A percentile compares a stretch with the other conserved stretches of the same genome.
Conservation (phyloP, 2,329 filamentous ascomycete species). For the Neofusicoccum parvum region DNA sequence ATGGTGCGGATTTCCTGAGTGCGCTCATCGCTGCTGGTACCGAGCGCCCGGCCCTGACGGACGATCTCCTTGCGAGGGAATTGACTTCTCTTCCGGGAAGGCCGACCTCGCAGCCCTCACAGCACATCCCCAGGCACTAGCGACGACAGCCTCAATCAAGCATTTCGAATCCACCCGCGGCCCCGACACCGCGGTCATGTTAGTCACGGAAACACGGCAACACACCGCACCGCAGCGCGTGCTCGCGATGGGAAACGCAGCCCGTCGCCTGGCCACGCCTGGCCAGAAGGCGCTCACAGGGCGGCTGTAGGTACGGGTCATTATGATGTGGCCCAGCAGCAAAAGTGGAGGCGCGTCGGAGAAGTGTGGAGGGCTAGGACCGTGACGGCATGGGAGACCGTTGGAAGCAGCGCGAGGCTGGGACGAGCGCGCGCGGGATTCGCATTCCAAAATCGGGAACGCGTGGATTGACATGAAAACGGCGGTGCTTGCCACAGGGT, state of each 20-base stretch:
- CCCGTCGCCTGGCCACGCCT: neutral
- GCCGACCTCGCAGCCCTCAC: slow-evolving; percentile 18
- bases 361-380: slow-evolving; percentile 32
- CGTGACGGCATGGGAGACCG: slow-evolving; percentile 21
- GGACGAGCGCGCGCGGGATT: slow-evolving; percentile 18
- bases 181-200: neutral
- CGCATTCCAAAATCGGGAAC: slow-evolving; percentile 21
- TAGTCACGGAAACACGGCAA: slow-evolving; percentile 19
- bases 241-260: neutral
- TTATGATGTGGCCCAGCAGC: slow-evolving; percentile 22
- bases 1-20: slow-evolving; percentile 21
- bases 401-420: slow-evolving; percentile 19
- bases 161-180: neutral
- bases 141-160: slow-evolving; percentile 14
- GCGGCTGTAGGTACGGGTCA: neutral
- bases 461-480: slow-evolving; percentile 19
- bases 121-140: slow-evolving; percentile 16
- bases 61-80: slow-evolving; percentile 22
- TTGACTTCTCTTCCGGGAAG: slow-evolving; percentile 23
- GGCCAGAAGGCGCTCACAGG: neutral
- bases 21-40: neutral
- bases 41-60: slow-evolving; percentile 6
- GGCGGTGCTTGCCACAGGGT: neutral
- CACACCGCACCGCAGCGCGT: slow-evolving; percentile 16
- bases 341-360: slow-evolving; percentile 30